Evolutionary conservation across 1,284 basidiomycete genomes (phyloP), one percentile per base, ranked within the genome.

Genomic region (Agaricales sp.): DNA sequence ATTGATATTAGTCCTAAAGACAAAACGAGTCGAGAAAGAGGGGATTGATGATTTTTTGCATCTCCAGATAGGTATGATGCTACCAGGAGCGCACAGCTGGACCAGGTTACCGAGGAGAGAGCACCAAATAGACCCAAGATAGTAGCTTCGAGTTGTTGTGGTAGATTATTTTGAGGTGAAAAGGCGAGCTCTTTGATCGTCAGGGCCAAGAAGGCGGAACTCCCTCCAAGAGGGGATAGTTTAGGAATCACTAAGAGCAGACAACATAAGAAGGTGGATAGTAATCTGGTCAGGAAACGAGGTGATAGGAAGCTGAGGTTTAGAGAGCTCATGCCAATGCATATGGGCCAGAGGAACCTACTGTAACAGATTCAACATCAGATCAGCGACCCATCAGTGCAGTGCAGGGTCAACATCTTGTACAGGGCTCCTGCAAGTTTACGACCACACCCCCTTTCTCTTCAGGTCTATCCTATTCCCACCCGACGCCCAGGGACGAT

Each of bases 61-160:
- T 1, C 68, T 60, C 13, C 53, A 51, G 3, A 53, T 50, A 3
- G 67, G 62, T 46, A 64, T n/a, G 30, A 8, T 11, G 30, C 30
- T 8, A 35, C 30, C n/a, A 35, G 30, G 11, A 35, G 30, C 8
- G 30, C 30, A 35, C 8, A n/a, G n/a, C 30, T 35, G n/a, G 30
- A 35, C 30, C 30, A 35, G 30, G n/a, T n/a, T 35, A 35, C n/a
- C 8, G 30, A 35, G 30, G n/a, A 11, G 30, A 35, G 8, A n/a
- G 30, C 30, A n/a, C 30, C 30, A 8, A 35, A 35, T 11, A 35
- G 30, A 11, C 30, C 30, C 8, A 35, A n/a, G n/a, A 35, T n/a
- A 11, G 69, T 69, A 1, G 64, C 62, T 56, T 75, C 74, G 2
- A 75, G 56, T 55, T 77, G 73, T 54, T 75, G 71, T 0, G 73